Evolutionary conservation across 495 filamentous ascomycete species (phyloP).

Genomic region (Zalerion maritima): DNA sequence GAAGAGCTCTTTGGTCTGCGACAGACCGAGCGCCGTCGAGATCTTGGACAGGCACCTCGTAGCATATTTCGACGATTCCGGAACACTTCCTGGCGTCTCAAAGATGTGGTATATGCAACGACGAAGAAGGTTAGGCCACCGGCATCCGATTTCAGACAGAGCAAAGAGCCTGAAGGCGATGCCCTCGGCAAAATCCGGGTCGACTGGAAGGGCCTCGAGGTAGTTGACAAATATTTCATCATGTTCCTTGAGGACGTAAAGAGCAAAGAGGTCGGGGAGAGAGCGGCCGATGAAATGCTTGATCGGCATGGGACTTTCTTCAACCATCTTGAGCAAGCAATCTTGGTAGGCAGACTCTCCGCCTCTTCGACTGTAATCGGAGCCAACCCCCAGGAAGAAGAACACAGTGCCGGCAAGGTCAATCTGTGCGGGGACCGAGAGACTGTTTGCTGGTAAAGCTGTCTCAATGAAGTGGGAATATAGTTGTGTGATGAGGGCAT

Average conservation of each 20-base stretch:
- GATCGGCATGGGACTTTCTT: constrained; percentile 50
- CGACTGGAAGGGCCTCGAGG: constrained; percentile 53
- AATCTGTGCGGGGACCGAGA: constrained; percentile 54
- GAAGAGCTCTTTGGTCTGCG: constrained; percentile 54
- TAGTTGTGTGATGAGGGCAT: constrained; percentile 50
- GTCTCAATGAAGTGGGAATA: constrained; percentile 64
- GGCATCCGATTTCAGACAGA: constrained; percentile 56
- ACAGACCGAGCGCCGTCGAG: constrained; percentile 46
- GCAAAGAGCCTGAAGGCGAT: constrained; percentile 72
- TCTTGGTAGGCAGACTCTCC: constrained; percentile 54
- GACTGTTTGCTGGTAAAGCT: constrained; percentile 43
- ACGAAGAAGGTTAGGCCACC: constrained; percentile 68
- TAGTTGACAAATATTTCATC: constrained; percentile 71
- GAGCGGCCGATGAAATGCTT: constrained; percentile 57
- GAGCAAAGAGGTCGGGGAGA: constrained; percentile 63
- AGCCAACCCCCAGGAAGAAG: constrained; percentile 45
- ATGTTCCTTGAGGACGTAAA: constrained; percentile 63
- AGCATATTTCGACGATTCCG: constrained; percentile 50
- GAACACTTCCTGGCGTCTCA: constrained; percentile 62
- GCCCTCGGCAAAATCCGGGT: constrained; percentile 59
- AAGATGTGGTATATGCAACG: constrained; percentile 85
- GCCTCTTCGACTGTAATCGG: constrained; percentile 42
- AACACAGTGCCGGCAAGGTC: constrained; percentile 52
- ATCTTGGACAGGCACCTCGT: constrained; percentile 52
- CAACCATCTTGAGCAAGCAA: constrained; percentile 57